phyloP scores from a whole-genome alignment of 495 filamentous ascomycete species.

The Trypethelium eluteriae region DNA sequence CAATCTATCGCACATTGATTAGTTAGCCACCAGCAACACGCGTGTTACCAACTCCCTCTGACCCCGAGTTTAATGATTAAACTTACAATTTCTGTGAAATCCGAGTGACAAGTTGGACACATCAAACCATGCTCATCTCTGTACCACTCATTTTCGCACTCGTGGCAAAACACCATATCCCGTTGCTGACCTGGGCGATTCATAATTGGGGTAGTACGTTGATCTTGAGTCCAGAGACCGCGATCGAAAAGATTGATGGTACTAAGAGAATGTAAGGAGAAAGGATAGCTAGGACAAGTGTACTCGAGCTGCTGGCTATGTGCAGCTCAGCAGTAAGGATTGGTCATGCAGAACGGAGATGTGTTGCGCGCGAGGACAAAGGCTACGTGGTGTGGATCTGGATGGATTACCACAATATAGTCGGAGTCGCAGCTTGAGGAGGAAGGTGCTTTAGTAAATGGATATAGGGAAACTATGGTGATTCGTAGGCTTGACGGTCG shows the following conservation, averaged over 20 bases:
- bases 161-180: slow-evolving; percentile 76
- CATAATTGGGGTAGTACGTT: not conserved
- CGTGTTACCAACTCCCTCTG: not conserved
- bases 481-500: not conserved
- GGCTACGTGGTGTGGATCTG: not conserved
- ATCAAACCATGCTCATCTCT: slow-evolving; percentile 54
- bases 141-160: slow-evolving; percentile 72
- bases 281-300: not conserved
- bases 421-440: not conserved
- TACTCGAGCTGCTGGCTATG: not conserved
- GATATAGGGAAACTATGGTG: not conserved
- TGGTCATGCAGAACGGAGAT: not conserved
- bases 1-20: slow-evolving; percentile 30
- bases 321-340: not conserved
- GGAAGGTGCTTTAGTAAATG: not conserved
- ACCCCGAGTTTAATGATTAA: not conserved
- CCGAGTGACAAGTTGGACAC: slow-evolving; percentile 72
- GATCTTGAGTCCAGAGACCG: not conserved
- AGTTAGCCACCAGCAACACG: not conserved
- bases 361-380: not conserved
- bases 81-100: slow-evolving; percentile 77
- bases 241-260: not conserved
- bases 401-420: not conserved
- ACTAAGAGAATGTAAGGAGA: not conserved
- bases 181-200: slow-evolving; percentile 25